Base-by-base conservation (phyloP, 2,329 filamentous ascomycete genomes). In the Penicillium sp. region DNA sequence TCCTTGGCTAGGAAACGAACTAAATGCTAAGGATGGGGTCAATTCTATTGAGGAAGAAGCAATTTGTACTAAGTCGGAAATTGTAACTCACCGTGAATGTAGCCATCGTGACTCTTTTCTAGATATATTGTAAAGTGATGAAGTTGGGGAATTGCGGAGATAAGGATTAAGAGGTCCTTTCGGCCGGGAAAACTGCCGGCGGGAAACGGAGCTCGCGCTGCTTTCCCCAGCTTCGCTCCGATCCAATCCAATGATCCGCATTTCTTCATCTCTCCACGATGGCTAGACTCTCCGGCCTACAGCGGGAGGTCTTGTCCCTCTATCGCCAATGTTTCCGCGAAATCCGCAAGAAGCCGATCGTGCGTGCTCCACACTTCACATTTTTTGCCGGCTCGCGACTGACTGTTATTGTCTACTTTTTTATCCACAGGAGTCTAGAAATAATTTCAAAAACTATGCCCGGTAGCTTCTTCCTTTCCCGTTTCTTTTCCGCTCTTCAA, bases 251-350 rank as follows among this genome's bases (percentile, higher is more conserved):
- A 47, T 52, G 48, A 55, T 54, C 48, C 31, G 27, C 29, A 13
- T 22, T 49, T 46, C 51, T 29, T 52, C 41, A 41, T 39, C 33
- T 43, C 56, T 48, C 35, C 52, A 54, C 33, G 41, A 74, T 73
- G 70, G 67, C 70, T 33, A 64, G 86, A 66, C 80, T 93, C 26
- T 96, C 93, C 8, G 95, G 95, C 35, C 80, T 98, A n/a, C 93
- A 98, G 73, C 88, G 85, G 68, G 91, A 96, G 69, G 93, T 97
- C 3, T 75, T 98, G 51, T 82, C 86, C 33, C 84, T 99, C 14
- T 99, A 98, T 73, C 87, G 93, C 57, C 85, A 86, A 70, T 98
- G 93, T 68, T 79, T 99, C 26, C 86, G 93, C 58, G 90, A 90
- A 69, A 87, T 89, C 57, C 85, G 88, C 58, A 88, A 87, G 69